phyloP scores from a whole-genome alignment of 75 land plant genomes.

The Cryptomeria japonica region DNA sequence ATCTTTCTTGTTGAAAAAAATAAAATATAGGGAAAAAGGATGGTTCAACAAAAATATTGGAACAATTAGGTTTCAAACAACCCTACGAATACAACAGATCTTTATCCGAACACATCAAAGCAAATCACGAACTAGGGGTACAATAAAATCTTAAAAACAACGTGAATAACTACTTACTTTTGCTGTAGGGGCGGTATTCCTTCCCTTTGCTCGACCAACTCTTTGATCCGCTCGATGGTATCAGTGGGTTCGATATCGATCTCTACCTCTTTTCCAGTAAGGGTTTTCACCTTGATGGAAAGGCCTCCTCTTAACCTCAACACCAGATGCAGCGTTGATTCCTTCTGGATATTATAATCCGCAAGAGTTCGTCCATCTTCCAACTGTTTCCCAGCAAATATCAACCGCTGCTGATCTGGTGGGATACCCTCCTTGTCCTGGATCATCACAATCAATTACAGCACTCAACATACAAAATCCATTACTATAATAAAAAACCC shows the following conservation, averaged over 20 bases:
- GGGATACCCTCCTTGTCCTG: constrained; percentile 93
- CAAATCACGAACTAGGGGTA: neutral
- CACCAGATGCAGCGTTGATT: constrained; percentile 85
- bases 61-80: too few species aligned
- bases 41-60: too few species aligned
- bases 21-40: too few species aligned
- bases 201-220: constrained; percentile 93
- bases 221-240: constrained; percentile 90
- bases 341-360: constrained; percentile 91
- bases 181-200: constrained; percentile 95
- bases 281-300: constrained; percentile 95
- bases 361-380: constrained; percentile 92
- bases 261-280: constrained; percentile 93
- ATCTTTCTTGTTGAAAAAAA: too few species aligned
- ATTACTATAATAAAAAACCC: too few species aligned
- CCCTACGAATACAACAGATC: too few species aligned
- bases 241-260: constrained; percentile 93
- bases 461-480: too few species aligned
- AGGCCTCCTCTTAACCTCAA: constrained; percentile 87
- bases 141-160: neutral
- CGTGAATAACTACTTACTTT: constrained; percentile 32
- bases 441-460: neutral
- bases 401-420: constrained; percentile 78
- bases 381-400: constrained; percentile 91
- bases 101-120: too few species aligned